Evolutionary conservation across 257 asterid genomes (phyloP).

Genomic region (Ophiorrhiza pumila): DNA sequence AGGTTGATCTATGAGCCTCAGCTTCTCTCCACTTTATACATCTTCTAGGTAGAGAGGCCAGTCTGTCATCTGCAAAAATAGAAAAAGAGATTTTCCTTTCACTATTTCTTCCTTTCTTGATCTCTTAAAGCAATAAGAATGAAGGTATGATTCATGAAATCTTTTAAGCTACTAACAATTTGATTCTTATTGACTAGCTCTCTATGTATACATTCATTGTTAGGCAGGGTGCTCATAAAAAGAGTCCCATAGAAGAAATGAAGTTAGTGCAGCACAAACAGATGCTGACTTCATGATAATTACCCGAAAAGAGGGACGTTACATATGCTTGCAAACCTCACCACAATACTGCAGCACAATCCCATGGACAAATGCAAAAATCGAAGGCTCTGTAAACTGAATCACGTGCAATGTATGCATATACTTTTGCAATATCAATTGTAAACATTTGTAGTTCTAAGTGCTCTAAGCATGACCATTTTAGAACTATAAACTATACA

Average conservation of each 20-base stretch:
- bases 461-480: not conserved
- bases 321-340: not conserved
- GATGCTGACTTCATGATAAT: not conserved
- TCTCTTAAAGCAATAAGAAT: not conserved
- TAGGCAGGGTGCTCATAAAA: not conserved
- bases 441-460: not conserved
- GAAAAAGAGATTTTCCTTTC: not conserved
- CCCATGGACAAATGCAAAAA: not conserved
- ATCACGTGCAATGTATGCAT: not conserved
- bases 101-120: not conserved
- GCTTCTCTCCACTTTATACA: conserved; percentile 26
- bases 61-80: conserved; percentile 13
- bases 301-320: too few relatives aligned
- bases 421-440: not conserved
- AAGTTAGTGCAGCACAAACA: not conserved
- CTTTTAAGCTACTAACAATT: not conserved
- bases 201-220: not conserved
- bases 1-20: conserved; percentile 11
- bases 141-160: not conserved
- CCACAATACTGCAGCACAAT: not conserved
- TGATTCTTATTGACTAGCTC: not conserved
- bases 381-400: not conserved
- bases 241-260: not conserved
- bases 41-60: conserved; percentile 1
- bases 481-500: not conserved